These are phyloP conservation scores for Globisporangium mamillatum DNA, from an alignment of 352 stramenopile species.

Conservation along the genomic window DNA sequence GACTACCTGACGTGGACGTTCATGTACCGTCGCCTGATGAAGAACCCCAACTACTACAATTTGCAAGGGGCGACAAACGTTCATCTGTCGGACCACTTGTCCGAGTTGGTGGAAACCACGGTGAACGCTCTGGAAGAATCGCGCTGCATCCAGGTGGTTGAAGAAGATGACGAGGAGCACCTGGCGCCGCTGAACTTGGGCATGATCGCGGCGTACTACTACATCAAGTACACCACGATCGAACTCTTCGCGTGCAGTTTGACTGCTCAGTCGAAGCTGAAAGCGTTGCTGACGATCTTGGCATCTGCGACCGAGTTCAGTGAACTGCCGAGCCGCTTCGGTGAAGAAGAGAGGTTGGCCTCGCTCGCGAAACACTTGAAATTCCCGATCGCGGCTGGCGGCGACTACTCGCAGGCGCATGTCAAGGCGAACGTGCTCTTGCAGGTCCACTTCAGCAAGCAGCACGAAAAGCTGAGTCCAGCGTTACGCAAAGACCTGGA, in stretches of 20 bases:
- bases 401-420: conserved; percentile 91
- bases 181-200: conserved; percentile 97
- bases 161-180: conserved; percentile 90
- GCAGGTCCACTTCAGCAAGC: conserved; percentile 96
- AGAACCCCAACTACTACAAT: conserved; percentile 99
- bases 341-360: conserved; percentile 94
- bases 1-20: conserved; percentile 99
- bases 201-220: conserved; percentile 99
- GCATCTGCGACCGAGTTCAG: conserved; percentile 96
- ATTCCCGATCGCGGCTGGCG: conserved; percentile 85
- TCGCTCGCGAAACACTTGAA: conserved; percentile 93
- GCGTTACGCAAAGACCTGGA: conserved; percentile 93
- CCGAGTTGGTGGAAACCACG: conserved; percentile 97
- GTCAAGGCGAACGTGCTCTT: conserved; percentile 97
- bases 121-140: conserved; percentile 96
- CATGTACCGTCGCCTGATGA: conserved; percentile 97
- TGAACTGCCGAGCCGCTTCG: conserved; percentile 89
- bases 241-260: conserved; percentile 98
- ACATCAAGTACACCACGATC: conserved; percentile 99
- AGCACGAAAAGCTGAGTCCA: conserved; percentile 83
- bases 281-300: conserved; percentile 96
- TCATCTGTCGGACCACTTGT: conserved; percentile 98
- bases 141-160: conserved; percentile 94
- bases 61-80: conserved; percentile 90
- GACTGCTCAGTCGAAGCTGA: conserved; percentile 96